These are phyloP conservation scores for Erucastrum elatum DNA, from an alignment of 345 rosid genomes.

Conservation along the genomic window DNA sequence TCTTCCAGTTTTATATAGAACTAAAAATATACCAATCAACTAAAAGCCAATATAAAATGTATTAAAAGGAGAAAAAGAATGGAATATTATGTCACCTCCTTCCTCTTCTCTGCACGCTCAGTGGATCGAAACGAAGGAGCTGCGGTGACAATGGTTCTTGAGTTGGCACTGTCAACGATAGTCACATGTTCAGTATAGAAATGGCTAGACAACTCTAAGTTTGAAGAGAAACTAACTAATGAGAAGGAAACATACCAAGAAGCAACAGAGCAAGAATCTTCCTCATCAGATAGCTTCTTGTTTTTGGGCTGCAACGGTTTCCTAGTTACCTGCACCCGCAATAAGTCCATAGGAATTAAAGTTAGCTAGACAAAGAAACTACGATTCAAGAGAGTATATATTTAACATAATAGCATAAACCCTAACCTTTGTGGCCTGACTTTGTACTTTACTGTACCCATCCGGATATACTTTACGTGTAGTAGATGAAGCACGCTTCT, in stretches of 20 bases:
- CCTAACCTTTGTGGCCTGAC: constrained; percentile 28
- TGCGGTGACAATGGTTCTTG: constrained; percentile 46
- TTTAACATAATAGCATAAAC: not conserved
- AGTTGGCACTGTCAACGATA: constrained; percentile 50
- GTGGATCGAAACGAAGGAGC: constrained; percentile 78
- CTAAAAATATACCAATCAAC: constrained; percentile 42
- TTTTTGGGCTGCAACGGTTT: constrained; percentile 63
- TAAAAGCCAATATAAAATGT: not conserved
- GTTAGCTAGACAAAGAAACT: not conserved
- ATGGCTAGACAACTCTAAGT: not conserved
- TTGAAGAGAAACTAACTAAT: not conserved
- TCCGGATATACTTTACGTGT: constrained; percentile 37
- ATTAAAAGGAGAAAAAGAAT: not conserved
- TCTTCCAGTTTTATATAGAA: constrained; percentile 77
- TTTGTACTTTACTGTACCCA: constrained; percentile 28
- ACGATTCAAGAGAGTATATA: not conserved
- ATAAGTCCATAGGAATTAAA: not conserved
- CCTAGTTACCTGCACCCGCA: constrained; percentile 50
- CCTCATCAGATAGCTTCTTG: constrained; percentile 74
- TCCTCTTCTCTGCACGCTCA: constrained; percentile 84
- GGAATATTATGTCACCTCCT: constrained; percentile 53
- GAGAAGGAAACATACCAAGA: constrained; percentile 53
- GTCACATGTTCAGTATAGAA: constrained; percentile 4
- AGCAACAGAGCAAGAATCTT: constrained; percentile 67
- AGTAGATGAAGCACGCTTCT: constrained; percentile 76